Evolutionary conservation across 2,329 filamentous ascomycete species (phyloP).

Genomic region (Diaporthe capsici): DNA sequence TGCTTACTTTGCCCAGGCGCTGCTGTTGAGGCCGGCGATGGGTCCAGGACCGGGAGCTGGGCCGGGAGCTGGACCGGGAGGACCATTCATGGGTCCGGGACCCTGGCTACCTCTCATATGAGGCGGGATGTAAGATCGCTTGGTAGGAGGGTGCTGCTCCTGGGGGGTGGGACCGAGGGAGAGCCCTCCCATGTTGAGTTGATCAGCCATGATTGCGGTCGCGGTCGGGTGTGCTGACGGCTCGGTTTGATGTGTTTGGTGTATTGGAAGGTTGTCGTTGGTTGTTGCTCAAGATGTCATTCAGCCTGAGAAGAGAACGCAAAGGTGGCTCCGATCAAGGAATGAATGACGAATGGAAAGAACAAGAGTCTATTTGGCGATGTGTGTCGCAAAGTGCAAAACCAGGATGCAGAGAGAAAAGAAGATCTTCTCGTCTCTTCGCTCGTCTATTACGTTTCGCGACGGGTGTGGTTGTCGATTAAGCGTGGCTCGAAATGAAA

Average conservation of each 20-base stretch:
- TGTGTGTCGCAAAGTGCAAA: conserved; percentile 39
- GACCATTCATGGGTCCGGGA: conserved; percentile 43
- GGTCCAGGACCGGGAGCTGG: conserved; percentile 46
- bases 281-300: conserved; percentile 38
- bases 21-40: conserved; percentile 69
- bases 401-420: conserved; percentile 38
- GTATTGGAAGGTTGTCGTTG: conserved; percentile 28
- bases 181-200: conserved; percentile 86
- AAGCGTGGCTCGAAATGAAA: conserved; percentile 36
- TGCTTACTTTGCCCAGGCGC: conserved; percentile 75
- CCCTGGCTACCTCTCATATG: conserved; percentile 78
- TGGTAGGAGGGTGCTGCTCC: conserved; percentile 49
- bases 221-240: conserved; percentile 35
- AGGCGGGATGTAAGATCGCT: conserved; percentile 86
- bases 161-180: conserved; percentile 67
- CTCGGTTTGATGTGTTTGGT: conserved; percentile 39
- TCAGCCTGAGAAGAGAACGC: conserved; percentile 38
- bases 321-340: conserved; percentile 35
- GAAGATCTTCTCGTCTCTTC: conserved; percentile 39
- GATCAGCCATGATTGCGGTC: conserved; percentile 78
- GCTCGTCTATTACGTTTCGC: conserved; percentile 41
- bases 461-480: conserved; percentile 36
- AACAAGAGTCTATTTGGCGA: conserved; percentile 34
- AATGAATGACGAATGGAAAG: conserved; percentile 37
- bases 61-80: conserved; percentile 47